Evolutionary conservation across 805 yeast species (phyloP), one percentile per base, ranked within the genome.

Genomic region (Candida insectalens): DNA sequence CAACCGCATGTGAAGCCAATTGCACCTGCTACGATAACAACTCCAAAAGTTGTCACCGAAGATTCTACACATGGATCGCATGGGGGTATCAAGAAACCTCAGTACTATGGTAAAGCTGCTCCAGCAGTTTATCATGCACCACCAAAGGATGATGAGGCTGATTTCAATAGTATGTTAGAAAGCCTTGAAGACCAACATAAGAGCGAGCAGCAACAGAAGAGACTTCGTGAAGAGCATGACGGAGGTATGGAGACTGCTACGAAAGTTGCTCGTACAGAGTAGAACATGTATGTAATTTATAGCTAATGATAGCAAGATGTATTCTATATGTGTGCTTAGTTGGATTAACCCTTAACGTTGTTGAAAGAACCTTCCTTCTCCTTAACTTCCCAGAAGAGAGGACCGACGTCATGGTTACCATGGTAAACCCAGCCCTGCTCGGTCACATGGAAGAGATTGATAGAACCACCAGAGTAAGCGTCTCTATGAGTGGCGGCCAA

Each of bases 401-500:
- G 75, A 40, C 94, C 95, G 43, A 87, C 95, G 55, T 88, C 88
- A 61, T 79, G 79, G 59, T 92, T 92, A 44, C 98, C 98, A 54
- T 92, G 96, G 65, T 74, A 92, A 25, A 71, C 71, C 98, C 98
- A 92, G 33, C 98, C 98, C 34, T 73, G 56, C 62, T 87, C 96
- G 20, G 92, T 80, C 39, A 92, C 89, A 55, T 92, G 97, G 59
- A 77, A 92, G 50, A 92, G 65, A 57, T 92, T 92, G 44, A 89
- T 76, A 2, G 96, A 83, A 47, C 97, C 97, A 69, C 98, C 98
- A 38, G 96, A 85, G 61, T 68, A 92, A 5, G 97, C 98, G 60
- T 92, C 98, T 71, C 98, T 82, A 57, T 92, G 98, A 21, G 96
- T 83, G 32, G 98, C 98, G 29, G 97, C 98, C 47, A 92, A 69